These are phyloP conservation scores for Hyaloscypha finlandica DNA, from an alignment of 495 filamentous ascomycete species.

Conservation along the genomic window DNA sequence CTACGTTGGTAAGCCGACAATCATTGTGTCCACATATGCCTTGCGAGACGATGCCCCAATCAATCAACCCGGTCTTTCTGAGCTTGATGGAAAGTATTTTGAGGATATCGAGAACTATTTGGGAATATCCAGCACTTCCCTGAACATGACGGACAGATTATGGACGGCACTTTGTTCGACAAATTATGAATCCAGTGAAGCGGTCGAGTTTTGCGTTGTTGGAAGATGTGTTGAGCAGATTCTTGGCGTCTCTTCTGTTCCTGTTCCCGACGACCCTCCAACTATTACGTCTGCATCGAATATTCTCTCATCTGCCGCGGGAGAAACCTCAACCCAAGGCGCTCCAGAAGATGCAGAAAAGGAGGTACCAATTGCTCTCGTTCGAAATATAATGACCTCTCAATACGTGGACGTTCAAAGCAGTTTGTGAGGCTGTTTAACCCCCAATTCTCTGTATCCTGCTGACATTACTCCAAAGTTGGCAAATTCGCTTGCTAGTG, in stretches of 20 bases:
- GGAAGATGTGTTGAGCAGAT: constrained; percentile 24
- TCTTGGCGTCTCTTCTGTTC: constrained; percentile 20
- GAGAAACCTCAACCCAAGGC: too few relatives aligned
- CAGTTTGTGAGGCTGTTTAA: constrained; percentile 17
- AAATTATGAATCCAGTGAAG: constrained; percentile 12
- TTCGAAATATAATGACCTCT: constrained; percentile 19
- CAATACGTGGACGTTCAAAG: constrained; percentile 22
- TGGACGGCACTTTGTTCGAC: constrained; percentile 11
- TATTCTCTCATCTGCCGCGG: too few relatives aligned
- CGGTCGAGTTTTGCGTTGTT: constrained; percentile 16
- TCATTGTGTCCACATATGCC: constrained; percentile 14
- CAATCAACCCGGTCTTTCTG: not conserved
- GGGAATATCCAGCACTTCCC: constrained; percentile 9
- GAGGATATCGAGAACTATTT: constrained; percentile 7
- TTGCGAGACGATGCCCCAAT: not conserved
- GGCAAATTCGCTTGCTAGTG: constrained; percentile 21
- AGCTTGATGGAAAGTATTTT: not conserved
- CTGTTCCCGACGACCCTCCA: not conserved
- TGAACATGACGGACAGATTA: constrained; percentile 14
- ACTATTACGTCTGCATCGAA: too few relatives aligned
- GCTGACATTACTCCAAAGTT: constrained; percentile 6
- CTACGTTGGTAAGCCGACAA: not conserved
- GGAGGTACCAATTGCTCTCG: constrained; percentile 8
- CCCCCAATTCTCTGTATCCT: not conserved
- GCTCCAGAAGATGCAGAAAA: not conserved